Base-by-base conservation (phyloP, 345 rosid species). In the Eucalyptus pumila region DNA sequence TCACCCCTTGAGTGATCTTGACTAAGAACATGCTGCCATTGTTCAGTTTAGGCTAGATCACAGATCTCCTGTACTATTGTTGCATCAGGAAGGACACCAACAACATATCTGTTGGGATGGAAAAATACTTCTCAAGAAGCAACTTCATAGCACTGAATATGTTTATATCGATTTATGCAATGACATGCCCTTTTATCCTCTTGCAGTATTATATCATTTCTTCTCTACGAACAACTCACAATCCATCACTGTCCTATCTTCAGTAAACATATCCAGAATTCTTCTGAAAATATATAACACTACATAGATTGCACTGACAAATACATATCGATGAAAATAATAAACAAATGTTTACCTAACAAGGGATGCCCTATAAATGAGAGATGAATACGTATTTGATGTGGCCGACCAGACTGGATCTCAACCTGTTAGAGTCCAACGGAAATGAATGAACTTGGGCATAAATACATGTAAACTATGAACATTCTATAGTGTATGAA, bases 371-470 rank as follows among this genome's bases (percentile, higher is more conserved):
- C 99, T 7, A 95, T 91, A 91, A 93, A 97, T 65, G 99, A 93
- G 91, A 97, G 97, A 93, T 96, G 99, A 90, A 96, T 96, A 50
- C 99, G 94, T 88, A 96, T 97, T 91, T 97, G 99, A 91, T 95
- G 99, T 80, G 99, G 98, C 67, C 98, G 92, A 87, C 99, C 99
- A 23, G 99, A 94, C 86, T 97, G 97, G 89, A 96, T 97, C 92
- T 96, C 95, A 49, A 96, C 98, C 99, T 96, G 93, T 91, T 81
- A 88, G 81, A 30, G 48, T 56, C 67, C 90, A 16, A 49, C 0
- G 1, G 26, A 37, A 30, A 50, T 23, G 26, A 17, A 32, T 14
- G 48, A 58, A n/a, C 15, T 34, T 26, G 60, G 52, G 87, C 87
- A 27, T 81, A 21, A 88, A 34, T 56, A 13, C 86, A 88, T 2